Base-by-base conservation (phyloP, 495 filamentous ascomycete species). In the Penicillium longicatenatum region DNA sequence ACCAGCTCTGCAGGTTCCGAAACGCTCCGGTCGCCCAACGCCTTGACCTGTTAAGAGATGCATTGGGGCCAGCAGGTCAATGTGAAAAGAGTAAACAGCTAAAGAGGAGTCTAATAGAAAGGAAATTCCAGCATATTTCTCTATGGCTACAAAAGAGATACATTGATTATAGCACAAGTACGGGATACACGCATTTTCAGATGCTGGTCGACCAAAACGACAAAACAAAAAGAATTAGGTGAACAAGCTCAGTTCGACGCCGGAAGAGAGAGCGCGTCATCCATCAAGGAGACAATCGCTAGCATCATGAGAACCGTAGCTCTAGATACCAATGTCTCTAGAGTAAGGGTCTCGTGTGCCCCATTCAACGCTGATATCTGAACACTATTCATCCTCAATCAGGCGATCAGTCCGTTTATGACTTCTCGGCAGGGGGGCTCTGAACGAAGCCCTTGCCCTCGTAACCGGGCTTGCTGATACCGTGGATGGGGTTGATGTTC, bases 401-500 rank as follows among this genome's bases (percentile, higher is more conserved):
- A 57, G 61, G 43, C 35, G 55, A 58, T 45, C 14, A 43, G 52
- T 50, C 56, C 53, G 59, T 65, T 59, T 75, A 75, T 70, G 64
- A 67, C 71, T 75, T 75, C 68, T 78, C 72, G 46, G 54, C 55
- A 45, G 82, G 75, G 55, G 74, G 60, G 75, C 87, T 91, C 78
- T 97, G 93, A 44, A 96, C 85, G 78, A 87, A 84, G 60, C 92
- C 91, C 73, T 84, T 82, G 74, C 92, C 92, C 58, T 76, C 76
- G 77, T 97, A 96, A 57, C 85, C 86, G 71, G 90, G 84, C 66
- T 86, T 86, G 62, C 89, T 85, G 74, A 94, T 70, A 78, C 93
- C 93, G 61, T 90, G 91, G 75, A 84, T 86, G 46, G 94, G 92
- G 76, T 98, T 92, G 63, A 89, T 86, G 59, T 87, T 89, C 85